phyloP scores from a whole-genome alignment of 306 rosid genomes.

The Begonia masoniana region DNA sequence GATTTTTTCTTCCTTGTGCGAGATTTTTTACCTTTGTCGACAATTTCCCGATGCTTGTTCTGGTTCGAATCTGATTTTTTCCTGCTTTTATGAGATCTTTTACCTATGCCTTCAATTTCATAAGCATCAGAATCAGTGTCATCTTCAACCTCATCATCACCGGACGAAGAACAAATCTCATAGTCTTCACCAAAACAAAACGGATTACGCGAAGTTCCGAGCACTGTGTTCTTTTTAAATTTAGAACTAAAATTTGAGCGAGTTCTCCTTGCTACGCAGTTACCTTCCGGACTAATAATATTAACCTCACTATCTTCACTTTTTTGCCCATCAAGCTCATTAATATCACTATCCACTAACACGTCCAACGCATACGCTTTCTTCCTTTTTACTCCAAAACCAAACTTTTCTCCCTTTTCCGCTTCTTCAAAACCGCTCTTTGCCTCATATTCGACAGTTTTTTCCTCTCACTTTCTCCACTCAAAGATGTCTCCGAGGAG shows the following conservation, averaged over 20 bases:
- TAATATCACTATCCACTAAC: background rate
- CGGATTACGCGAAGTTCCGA: conserved; percentile 21
- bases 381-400: conserved; percentile 11
- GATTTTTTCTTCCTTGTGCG: background rate
- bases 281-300: background rate
- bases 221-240: background rate
- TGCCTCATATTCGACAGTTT: background rate
- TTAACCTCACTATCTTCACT: background rate
- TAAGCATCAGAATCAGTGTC: background rate
- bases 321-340: background rate
- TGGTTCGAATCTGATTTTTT: background rate
- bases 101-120: background rate
- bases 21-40: background rate
- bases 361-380: conserved; percentile 15
- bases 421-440: conserved; percentile 2
- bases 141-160: conserved; percentile 2
- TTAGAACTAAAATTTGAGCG: conserved; percentile 13
- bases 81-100: conserved; percentile 4
- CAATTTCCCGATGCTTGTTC: background rate
- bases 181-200: conserved; percentile 13
- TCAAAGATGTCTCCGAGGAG: background rate
- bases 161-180: conserved; percentile 7
- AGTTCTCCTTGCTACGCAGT: conserved; percentile 16
- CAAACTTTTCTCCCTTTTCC: background rate
- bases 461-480: conserved; percentile 1